Conservation (phyloP, 2,329 filamentous ascomycete species). For the Pseudopyrenochaeta lycopersici region DNA sequence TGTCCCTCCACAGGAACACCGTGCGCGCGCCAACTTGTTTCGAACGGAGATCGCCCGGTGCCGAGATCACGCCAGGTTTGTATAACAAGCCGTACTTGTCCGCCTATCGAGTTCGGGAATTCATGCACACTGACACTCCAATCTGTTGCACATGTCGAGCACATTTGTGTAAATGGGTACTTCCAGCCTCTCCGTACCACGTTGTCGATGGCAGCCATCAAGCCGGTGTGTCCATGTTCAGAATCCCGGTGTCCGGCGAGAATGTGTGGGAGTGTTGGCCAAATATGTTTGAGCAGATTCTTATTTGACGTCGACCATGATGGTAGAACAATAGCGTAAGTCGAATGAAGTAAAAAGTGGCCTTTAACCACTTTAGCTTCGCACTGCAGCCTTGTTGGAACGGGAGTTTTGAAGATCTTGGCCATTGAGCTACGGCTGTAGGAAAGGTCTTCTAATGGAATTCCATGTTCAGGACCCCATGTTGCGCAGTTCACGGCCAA, state of each 20-base stretch:
- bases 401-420: constrained; percentile 22
- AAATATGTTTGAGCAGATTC: constrained; percentile 21
- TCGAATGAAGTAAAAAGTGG: constrained; percentile 29
- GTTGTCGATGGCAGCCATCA: constrained; percentile 31
- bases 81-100: constrained; percentile 23
- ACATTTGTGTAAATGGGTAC: constrained; percentile 26
- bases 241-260: constrained; percentile 36
- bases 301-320: constrained; percentile 11
- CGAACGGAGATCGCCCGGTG: constrained; percentile 31
- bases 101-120: constrained; percentile 14
- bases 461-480: constrained; percentile 34
- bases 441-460: constrained; percentile 26
- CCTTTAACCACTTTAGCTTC: constrained; percentile 23
- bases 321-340: constrained; percentile 26
- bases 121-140: constrained; percentile 23
- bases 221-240: constrained; percentile 29
- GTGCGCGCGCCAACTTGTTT: constrained; percentile 38
- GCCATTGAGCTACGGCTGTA: constrained; percentile 13
- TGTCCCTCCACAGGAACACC: constrained; percentile 17
- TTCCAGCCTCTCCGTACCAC: constrained; percentile 25
- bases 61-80: constrained; percentile 40
- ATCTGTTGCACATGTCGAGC: constrained; percentile 36
- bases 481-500: constrained; percentile 31
- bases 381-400: constrained; percentile 16
- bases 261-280: constrained; percentile 33